A percentile compares a stretch with the other conserved stretches of the same genome.
These are phyloP conservation scores for Sanghuangporus sanghuang DNA, from an alignment of 1,284 basidiomycete species.

Conservation along the genomic window DNA sequence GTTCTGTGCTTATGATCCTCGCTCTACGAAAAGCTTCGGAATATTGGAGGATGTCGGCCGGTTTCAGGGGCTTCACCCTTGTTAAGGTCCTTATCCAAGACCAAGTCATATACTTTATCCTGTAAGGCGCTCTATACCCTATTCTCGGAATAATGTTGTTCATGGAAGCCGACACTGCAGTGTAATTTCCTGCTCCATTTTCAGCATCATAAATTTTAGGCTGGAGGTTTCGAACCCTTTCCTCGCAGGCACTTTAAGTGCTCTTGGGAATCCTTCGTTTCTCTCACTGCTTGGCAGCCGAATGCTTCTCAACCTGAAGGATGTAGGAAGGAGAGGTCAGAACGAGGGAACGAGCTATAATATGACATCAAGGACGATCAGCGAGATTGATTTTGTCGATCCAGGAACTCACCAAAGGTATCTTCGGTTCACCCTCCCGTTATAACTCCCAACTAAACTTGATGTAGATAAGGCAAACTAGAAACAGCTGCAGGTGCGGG, in stretches of 20 bases:
- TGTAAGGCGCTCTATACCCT: neutral
- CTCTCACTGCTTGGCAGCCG: conserved; percentile 5
- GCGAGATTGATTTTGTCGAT: neutral
- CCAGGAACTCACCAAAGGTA: neutral
- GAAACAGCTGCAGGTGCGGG: no score
- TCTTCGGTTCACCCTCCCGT: neutral
- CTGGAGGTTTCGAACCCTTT: neutral
- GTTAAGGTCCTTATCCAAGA: conserved; percentile 6
- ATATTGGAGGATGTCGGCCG: conserved; percentile 4
- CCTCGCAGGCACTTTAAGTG: neutral
- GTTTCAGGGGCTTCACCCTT: neutral
- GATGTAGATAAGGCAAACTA: no score
- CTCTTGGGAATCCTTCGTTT: neutral
- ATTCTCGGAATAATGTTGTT: neutral
- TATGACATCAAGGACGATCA: neutral
- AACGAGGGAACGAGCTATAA: conserved; percentile 10
- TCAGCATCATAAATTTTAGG: neutral
- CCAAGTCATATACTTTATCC: conserved; percentile 4
- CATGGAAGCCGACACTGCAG: neutral
- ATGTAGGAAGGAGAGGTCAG: neutral
- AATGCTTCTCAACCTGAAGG: conserved; percentile 6
- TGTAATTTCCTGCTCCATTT: neutral
- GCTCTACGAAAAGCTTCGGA: conserved; percentile 6
- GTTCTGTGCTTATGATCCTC: neutral
- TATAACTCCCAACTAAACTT: neutral